Evolutionary conservation across 73 alveolate species (phyloP).

Genomic region (Stentor roeselii): DNA sequence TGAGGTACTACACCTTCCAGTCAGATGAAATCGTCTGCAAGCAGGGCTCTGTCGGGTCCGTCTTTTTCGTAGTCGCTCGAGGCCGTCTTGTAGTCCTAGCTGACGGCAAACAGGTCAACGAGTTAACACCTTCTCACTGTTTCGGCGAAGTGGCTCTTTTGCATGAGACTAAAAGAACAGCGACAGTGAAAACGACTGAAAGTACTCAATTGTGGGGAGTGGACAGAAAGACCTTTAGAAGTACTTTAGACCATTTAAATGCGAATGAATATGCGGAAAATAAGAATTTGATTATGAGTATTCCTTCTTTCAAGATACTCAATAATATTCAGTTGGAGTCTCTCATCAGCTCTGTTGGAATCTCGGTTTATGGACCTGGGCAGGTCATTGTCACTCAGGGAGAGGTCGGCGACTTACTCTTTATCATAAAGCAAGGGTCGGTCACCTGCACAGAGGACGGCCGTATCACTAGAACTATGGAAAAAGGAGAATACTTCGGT

Average conservation of each 20-base stretch:
- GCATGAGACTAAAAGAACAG: conserved; percentile 41
- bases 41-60: no score
- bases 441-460: conserved; percentile 10
- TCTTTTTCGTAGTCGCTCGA: no score
- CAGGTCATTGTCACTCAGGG: not conserved
- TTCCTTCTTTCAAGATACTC: no score
- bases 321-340: no score
- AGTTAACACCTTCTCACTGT: conserved; percentile 33
- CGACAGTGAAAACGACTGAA: conserved; percentile 44
- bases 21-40: no score
- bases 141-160: conserved; percentile 53
- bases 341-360: not conserved
- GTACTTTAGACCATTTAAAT: no score
- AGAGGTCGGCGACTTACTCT: not conserved
- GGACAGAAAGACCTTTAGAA: conserved; percentile 54
- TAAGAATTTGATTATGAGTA: no score
- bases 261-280: no score
- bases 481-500: not conserved
- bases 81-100: no score
- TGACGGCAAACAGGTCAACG: no score
- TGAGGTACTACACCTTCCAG: no score
- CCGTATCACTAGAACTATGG: not conserved
- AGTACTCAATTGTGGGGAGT: conserved; percentile 50
- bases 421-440: not conserved
- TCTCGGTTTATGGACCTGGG: not conserved